Evolutionary conservation across 129 eudicot genomes (phyloP).

Genomic region (Lactuca saligna): DNA sequence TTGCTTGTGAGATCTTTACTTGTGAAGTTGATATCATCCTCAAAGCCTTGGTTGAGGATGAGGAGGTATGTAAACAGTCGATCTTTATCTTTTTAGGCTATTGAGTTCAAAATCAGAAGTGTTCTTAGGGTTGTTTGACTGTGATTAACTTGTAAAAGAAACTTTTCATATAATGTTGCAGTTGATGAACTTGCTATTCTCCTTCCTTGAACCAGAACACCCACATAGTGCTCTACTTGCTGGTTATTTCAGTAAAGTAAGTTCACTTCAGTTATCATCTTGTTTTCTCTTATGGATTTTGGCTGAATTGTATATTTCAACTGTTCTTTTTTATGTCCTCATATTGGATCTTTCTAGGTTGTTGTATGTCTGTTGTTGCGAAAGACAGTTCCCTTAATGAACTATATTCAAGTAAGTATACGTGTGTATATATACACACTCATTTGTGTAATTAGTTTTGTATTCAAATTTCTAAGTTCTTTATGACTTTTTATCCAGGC

Average conservation of each 20-base stretch:
- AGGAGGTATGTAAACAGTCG: conserved; percentile 54
- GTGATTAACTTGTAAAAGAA: conserved; percentile 21
- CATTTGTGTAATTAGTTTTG: not conserved
- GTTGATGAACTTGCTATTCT: conserved; percentile 90
- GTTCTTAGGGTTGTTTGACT: not conserved
- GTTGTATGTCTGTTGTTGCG: conserved; percentile 82
- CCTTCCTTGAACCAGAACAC: conserved; percentile 76
- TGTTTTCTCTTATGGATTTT: not conserved
- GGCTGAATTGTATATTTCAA: not conserved
- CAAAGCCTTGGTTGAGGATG: conserved; percentile 90
- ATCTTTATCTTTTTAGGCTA: not conserved
- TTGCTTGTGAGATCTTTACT: conserved; percentile 92
- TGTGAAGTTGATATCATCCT: conserved; percentile 94
- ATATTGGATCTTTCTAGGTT: conserved; percentile 44
- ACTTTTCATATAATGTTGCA: conserved; percentile 31
- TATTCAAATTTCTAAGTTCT: conserved; percentile 5
- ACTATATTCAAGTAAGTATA: conserved; percentile 72
- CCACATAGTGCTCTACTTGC: conserved; percentile 75
- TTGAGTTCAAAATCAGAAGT: conserved; percentile 10
- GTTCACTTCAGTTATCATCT: conserved; percentile 1
- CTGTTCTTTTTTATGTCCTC: not conserved
- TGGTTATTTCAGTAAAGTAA: conserved; percentile 97
- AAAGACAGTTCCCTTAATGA: conserved; percentile 83
- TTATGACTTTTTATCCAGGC: conserved; percentile 42
- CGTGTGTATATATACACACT: no score